Base-by-base conservation (phyloP, 2,329 filamentous ascomycete genomes). In the Fusarium sp. region DNA sequence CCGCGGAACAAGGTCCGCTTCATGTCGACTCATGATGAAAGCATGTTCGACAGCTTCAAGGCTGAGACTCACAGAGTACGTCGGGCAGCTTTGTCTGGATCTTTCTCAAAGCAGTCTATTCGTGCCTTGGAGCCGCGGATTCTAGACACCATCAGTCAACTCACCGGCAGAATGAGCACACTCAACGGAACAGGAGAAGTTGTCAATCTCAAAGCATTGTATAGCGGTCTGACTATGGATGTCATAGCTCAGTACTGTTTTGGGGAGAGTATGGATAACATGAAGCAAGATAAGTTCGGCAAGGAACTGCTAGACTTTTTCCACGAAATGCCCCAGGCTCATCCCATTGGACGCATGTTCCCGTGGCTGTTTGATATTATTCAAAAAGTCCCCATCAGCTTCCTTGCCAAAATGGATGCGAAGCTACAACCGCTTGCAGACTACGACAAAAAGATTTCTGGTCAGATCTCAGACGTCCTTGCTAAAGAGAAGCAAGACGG, bases 251-350 rank as follows among this genome's bases (percentile, higher is more conserved):
- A 47, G 4, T 47, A 54, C 11, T 54, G 51, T 14, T 54, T 54
- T 28, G 51, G 51, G 3, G 51, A 54, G 30, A 54, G 51, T 14
- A 54, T 54, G 51, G 51, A 54, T 1, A 54, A 54, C 14, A 46
- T 54, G 40, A 54, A 54, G 22, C 51, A 54, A 47, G 51, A 54
- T 2, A 24, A 30, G 3, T 54, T 54, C 14, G 51, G 51, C 22
- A 54, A 47, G 33, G 51, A 54, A 17, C n/a, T 54, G 0, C 6
- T 54, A 3, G 50, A 54, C 50, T 54, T 54, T 3, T 54, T 54
- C 8, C 51, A 54, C 11, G 51, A 54, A n/a, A 54, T 54, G 51
- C 51, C 51, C 20, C 51, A 54, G n/a, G 51, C 51, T 6, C 51
- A 54, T 20, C 51, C 51, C 0, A 47, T 53, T 14, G 50, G 50